These are phyloP conservation scores for Colletotrichum orchidophilum DNA, from an alignment of 2,329 filamentous ascomycete genomes.

Conservation along the genomic window DNA sequence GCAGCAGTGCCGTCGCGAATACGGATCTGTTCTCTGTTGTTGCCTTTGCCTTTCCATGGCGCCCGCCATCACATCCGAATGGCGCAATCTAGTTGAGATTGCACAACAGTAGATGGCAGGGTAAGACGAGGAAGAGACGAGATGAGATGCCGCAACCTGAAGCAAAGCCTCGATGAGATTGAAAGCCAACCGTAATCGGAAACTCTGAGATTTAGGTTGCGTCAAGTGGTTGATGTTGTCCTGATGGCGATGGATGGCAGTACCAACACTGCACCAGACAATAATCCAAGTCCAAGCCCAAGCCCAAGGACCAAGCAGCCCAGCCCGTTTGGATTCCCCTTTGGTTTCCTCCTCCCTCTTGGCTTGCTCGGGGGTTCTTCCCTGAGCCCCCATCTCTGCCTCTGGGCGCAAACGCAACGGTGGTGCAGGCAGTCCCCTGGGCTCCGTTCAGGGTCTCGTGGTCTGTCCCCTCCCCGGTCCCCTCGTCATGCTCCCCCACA, in stretches of 20 bases:
- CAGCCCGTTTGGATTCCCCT: neutral
- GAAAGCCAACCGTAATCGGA: neutral
- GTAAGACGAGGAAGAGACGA: too few relatives aligned
- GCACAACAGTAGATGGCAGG: neutral
- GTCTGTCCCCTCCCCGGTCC: neutral
- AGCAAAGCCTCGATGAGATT: neutral
- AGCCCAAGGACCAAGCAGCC: too few relatives aligned
- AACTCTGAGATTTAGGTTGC: neutral
- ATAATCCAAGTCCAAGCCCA: neutral
- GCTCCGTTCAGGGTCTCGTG: neutral
- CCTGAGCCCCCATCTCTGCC: too few relatives aligned
- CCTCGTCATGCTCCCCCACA: constrained; percentile 18
- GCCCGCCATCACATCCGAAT: neutral
- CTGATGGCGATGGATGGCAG: neutral
- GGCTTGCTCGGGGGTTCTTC: neutral
- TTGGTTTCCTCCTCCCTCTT: neutral
- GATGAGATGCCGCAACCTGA: neutral
- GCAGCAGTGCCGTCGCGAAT: neutral
- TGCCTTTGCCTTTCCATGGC: neutral
- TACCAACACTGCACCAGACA: neutral
- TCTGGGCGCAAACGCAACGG: neutral
- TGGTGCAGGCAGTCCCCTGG: neutral
- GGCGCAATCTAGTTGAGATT: neutral
- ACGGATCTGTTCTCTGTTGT: neutral
- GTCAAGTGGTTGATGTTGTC: neutral